These are phyloP conservation scores for Kuraishia floccosa DNA, from an alignment of 805 yeast genomes.

Conservation along the genomic window DNA sequence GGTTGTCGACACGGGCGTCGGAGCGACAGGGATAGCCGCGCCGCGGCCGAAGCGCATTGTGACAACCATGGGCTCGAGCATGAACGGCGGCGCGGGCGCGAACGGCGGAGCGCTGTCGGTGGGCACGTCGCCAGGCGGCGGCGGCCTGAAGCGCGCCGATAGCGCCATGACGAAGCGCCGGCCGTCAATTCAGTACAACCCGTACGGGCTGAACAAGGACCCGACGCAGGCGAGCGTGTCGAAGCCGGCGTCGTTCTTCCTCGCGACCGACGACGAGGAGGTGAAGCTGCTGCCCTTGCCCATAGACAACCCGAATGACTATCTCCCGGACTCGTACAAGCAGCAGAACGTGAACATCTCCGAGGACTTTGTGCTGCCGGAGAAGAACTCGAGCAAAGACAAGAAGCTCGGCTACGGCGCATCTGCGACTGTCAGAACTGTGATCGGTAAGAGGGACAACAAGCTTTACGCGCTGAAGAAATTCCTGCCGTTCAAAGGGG, in stretches of 20 bases:
- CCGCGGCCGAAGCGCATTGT: too few species aligned
- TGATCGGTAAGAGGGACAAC: conserved; percentile 23
- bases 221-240: conserved; percentile 12
- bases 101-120: too few species aligned
- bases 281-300: conserved; percentile 51
- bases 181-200: too few species aligned
- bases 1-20: too few species aligned
- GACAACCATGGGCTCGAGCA: too few species aligned
- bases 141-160: too few species aligned
- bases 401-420: conserved; percentile 66
- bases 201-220: conserved; percentile 41
- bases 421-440: conserved; percentile 53
- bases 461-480: conserved; percentile 62
- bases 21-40: too few species aligned
- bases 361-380: conserved; percentile 45
- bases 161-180: too few species aligned
- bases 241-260: conserved; percentile 13
- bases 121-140: too few species aligned
- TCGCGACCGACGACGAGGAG: conserved; percentile 25
- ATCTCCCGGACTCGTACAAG: conserved; percentile 44
- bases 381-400: conserved; percentile 21
- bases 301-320: conserved; percentile 58
- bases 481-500: conserved; percentile 50
- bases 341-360: conserved; percentile 39
- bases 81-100: too few species aligned